Conservation (phyloP, 139 green algal species). For the Zygnema cylindricum region DNA sequence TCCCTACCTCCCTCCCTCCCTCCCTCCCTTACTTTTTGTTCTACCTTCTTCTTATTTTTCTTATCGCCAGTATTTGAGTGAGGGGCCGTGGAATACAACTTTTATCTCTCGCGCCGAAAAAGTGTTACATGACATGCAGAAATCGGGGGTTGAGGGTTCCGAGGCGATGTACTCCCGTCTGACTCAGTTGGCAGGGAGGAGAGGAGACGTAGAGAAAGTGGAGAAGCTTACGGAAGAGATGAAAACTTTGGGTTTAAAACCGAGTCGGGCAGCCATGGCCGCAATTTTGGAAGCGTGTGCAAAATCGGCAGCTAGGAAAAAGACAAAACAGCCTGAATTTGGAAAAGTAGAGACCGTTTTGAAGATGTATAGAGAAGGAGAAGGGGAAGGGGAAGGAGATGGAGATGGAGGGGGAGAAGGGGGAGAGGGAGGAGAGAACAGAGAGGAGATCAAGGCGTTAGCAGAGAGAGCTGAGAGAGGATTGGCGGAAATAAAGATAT, state of each 20-base stretch:
- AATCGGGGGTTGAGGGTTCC: not conserved
- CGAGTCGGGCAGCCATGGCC: not conserved
- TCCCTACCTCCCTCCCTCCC: not conserved
- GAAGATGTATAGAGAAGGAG: not conserved
- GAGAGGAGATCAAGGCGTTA: not conserved
- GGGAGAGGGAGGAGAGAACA: slow-evolving; percentile 8
- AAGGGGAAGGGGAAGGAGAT: not conserved
- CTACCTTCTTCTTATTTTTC: not conserved
- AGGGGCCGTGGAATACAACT: not conserved
- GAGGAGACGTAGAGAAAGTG: not conserved
- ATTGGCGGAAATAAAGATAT: not conserved
- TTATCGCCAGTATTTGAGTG: not conserved
- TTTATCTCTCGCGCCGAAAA: not conserved
- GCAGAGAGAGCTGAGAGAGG: slow-evolving; percentile 13
- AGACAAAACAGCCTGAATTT: not conserved
- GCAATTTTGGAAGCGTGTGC: not conserved
- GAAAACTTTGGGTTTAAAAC: not conserved
- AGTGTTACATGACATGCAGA: slow-evolving; percentile 21
- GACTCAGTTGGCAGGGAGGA: not conserved
- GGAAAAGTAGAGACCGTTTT: not conserved
- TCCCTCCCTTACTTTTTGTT: not conserved
- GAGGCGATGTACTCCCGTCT: slow-evolving; percentile 3
- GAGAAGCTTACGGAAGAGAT: slow-evolving; percentile 6
- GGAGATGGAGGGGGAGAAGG: not conserved
- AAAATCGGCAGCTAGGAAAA: not conserved